Conservation (phyloP, 768 basidiomycete genomes). For the Tulasnella calospora region DNA sequence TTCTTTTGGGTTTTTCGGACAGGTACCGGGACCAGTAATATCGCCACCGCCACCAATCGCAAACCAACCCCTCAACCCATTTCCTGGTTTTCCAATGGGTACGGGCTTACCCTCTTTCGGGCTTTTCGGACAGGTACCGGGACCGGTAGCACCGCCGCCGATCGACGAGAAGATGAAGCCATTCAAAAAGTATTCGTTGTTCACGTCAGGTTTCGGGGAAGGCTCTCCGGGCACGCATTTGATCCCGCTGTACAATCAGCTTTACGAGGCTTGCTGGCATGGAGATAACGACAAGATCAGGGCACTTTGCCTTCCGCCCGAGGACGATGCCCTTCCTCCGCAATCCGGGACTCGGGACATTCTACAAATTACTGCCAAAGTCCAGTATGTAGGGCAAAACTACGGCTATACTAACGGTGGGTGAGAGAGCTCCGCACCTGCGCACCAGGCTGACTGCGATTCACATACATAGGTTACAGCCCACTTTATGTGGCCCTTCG, state of each 20-base stretch:
- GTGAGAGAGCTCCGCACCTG: background rate
- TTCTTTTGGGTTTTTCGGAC: background rate
- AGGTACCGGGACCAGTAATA: too few species aligned
- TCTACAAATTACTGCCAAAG: conserved; percentile 7
- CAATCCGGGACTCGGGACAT: conserved; percentile 1
- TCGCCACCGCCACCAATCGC: too few species aligned
- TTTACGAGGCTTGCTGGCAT: conserved; percentile 52
- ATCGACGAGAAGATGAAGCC: background rate
- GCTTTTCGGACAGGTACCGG: conserved; percentile 28
- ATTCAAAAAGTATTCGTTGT: background rate
- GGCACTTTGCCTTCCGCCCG: conserved; percentile 49
- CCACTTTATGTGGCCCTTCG: conserved; percentile 48
- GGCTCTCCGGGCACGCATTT: conserved; percentile 35
- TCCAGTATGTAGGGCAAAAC: conserved; percentile 26
- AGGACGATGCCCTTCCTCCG: conserved; percentile 29
- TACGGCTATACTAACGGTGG: conserved; percentile 26
- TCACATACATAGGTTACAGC: conserved; percentile 36
- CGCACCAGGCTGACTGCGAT: background rate
- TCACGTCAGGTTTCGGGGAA: background rate
- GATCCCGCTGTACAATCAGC: conserved; percentile 45
- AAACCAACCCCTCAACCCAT: too few species aligned
- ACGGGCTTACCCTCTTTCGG: background rate
- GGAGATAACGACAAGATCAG: conserved; percentile 52
- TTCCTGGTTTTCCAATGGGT: too few species aligned
- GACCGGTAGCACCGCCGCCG: background rate